Conservation (phyloP, 2,329 filamentous ascomycete genomes). For the Aspergillus amoenus region DNA sequence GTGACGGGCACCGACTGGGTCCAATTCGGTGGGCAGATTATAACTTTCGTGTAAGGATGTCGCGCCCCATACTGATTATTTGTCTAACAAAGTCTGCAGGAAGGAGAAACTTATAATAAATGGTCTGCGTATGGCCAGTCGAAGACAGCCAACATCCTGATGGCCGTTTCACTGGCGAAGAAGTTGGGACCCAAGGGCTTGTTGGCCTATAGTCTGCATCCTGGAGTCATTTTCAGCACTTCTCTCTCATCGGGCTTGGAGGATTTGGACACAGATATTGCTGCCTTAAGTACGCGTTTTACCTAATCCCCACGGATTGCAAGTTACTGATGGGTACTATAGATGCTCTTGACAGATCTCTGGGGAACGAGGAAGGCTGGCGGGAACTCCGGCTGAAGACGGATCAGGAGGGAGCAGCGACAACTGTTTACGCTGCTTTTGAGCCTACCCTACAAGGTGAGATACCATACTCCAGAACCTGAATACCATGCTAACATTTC, state of each 20-base stretch:
- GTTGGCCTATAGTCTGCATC: conserved; percentile 26
- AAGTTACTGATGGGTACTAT: neutral
- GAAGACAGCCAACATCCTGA: conserved; percentile 50
- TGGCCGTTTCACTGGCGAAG: conserved; percentile 38
- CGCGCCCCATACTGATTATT: neutral
- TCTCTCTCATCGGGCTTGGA: conserved; percentile 18
- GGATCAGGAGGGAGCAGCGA: conserved; percentile 29
- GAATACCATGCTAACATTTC: conserved; percentile 6
- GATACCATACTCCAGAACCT: neutral
- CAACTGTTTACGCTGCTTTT: conserved; percentile 35
- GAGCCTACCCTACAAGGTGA: conserved; percentile 24
- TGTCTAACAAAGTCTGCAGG: conserved; percentile 12
- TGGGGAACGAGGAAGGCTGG: conserved; percentile 23
- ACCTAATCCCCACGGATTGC: neutral
- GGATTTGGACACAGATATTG: conserved; percentile 14
- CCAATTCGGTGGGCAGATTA: conserved; percentile 47
- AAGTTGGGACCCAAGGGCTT: conserved; percentile 24
- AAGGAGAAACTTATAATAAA: conserved; percentile 27
- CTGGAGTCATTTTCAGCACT: conserved; percentile 27
- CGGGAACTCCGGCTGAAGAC: conserved; percentile 20
- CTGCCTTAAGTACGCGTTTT: conserved; percentile 12
- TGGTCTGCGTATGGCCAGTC: conserved; percentile 46
- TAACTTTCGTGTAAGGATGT: conserved; percentile 41
- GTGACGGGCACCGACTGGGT: conserved; percentile 44
- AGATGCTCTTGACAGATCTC: conserved; percentile 10